Evolutionary conservation across 768 basidiomycete species (phyloP), one percentile per base, ranked within the genome.

Genomic region (Lactarius deliciosus): DNA sequence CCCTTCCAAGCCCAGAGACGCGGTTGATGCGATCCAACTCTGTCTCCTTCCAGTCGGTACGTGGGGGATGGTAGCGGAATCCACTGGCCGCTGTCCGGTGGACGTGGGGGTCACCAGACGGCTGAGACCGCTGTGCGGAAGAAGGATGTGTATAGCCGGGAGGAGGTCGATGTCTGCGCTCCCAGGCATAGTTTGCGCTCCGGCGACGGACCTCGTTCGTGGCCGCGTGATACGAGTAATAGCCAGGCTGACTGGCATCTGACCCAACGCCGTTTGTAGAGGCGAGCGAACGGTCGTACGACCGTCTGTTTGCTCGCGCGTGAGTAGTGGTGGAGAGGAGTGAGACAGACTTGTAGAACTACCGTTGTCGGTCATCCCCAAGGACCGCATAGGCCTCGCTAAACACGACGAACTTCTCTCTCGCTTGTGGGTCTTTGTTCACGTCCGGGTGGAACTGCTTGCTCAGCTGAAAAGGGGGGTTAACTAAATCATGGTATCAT

Each of bases 351-450:
- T 36, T 57, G 30, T 7, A 9, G 6, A 63, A 77, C 53, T 59
- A 80, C 82, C 81, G 76, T 71, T 79, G 78, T 56, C 82, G 74
- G 61, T 82, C 81, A 57, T 83, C 78, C 8, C 80, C 78, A 9
- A 83, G 74, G 22, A 82, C 68, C 1, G 78, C 73, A 55, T 82
- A 84, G 2, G 82, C 82, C 59, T 82, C 83, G 68, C 80, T 83
- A 59, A 81, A 77, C 0, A 74, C 77, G 58, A 80, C 80, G 64
- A 82, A 83, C 58, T 74, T 82, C 63, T 75, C 73, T 63, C 76
- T 77, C 1, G 82, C 77, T 3, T 66, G 56, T 7, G 72, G 73
- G 60, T 83, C 81, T 41, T 75, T 73, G 61, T 76, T 76, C 10
- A 80, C 70, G 69, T 83, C 82, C 1, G 82, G 82, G 61, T 84